Evolutionary conservation across 2,329 filamentous ascomycete genomes (phyloP), one percentile per base, ranked within the genome.

Genomic region (Pseudocercospora fuligena): DNA sequence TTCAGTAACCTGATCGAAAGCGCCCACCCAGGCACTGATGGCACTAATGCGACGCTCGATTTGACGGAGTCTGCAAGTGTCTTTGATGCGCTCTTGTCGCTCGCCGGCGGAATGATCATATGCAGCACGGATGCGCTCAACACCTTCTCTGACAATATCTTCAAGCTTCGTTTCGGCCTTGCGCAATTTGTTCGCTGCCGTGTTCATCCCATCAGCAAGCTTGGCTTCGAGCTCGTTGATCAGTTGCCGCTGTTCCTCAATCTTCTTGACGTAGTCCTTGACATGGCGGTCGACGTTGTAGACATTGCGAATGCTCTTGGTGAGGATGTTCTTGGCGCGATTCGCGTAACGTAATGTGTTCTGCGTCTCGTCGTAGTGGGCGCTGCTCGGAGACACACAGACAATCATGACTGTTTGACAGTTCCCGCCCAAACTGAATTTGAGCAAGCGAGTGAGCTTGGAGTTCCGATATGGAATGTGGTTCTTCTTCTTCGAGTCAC

Each of bases 371-470:
- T 99, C 95, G 74, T 95, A 99, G 80, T 99, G 95, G 5, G 92
- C 91, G 75, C 95, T 98, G 0, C 93, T 97, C 1, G 95, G 95
- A 73, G 94, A 97, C 62, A 99, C 92, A 75, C 95, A 99, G 27
- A 99, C 95, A 78, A 99, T 98, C 95, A 99, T 99, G 78, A 99
- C 95, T 0, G 95, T 99, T 81, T 94, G 96, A 85, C 95, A 99
- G 80, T 99, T 99, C 2, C 95, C 95, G 31, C 95, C 95, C 0
- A 99, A 87, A 0, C 94, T 97, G 81, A 99, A 99, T 76, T 99
- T 99, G 62, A 99, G 87, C 4, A 99, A 85, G 61, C 95, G 90
- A 0, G 95, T 99, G 63, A 99, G 89, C 76, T 98, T 99, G 70
- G 94, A 98, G 82, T 99, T 98, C 73, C 95, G 89, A 82, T 99